Percentiles rank a stretch among this genome's conserved stretches.
Evolutionary conservation across 2,329 filamentous ascomycete genomes (phyloP).

Genomic region (Aspergillus intermedius): DNA sequence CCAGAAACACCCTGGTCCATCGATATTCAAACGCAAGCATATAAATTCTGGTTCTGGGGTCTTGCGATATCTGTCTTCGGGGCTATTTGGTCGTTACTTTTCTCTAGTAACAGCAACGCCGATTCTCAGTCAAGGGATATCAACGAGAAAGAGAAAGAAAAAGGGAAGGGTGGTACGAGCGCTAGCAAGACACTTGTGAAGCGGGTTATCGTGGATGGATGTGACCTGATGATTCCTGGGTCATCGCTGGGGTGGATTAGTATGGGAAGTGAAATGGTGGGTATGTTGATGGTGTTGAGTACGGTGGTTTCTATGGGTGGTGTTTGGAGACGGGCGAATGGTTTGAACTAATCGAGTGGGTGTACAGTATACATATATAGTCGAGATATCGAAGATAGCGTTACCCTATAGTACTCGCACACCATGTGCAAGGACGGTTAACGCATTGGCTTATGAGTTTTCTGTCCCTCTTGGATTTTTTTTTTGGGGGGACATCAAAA

Average conservation of each 20-base stretch:
- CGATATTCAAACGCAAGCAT: slow-evolving; percentile 51
- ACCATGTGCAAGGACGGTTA: too few relatives aligned
- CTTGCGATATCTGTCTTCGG: slow-evolving; percentile 46
- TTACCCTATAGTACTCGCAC: too few relatives aligned
- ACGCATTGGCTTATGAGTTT: too few relatives aligned
- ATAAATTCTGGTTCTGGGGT: slow-evolving; percentile 63
- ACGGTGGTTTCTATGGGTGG: slow-evolving; percentile 46
- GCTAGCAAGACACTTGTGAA: slow-evolving; percentile 31
- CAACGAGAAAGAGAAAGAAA: background rate
- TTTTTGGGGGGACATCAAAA: too few relatives aligned
- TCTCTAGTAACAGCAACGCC: background rate
- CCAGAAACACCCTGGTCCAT: slow-evolving; percentile 31
- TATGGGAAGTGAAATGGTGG: slow-evolving; percentile 46
- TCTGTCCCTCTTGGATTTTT: too few relatives aligned
- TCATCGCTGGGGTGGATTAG: slow-evolving; percentile 56
- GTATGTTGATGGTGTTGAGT: slow-evolving; percentile 52
- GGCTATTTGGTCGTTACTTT: slow-evolving; percentile 12
- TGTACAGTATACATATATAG: too few relatives aligned
- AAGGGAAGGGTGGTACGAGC: background rate
- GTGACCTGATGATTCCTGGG: slow-evolving; percentile 58
- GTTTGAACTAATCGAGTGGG: too few relatives aligned
- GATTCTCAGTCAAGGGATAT: background rate
- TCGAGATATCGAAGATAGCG: too few relatives aligned
- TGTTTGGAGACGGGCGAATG: background rate
- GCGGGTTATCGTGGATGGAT: slow-evolving; percentile 48